Evolutionary conservation across 2,329 filamentous ascomycete genomes (phyloP).

Genomic region (Aspergillus pseudoviridinutans): DNA sequence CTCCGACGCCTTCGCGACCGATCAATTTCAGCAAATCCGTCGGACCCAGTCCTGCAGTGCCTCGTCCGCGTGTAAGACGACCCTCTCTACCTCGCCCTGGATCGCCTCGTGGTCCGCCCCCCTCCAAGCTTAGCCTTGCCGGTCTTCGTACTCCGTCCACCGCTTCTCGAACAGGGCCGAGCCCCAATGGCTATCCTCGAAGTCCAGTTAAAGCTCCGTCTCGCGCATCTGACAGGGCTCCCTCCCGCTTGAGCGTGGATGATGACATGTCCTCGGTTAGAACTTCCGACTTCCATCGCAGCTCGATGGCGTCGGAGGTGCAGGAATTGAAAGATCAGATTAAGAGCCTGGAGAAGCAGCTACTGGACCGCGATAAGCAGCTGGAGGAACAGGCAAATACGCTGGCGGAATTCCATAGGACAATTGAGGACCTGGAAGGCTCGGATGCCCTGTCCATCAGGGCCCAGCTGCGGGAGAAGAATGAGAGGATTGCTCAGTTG

Average conservation of each 20-base stretch:
- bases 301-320: slow-evolving; percentile 24
- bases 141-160: slow-evolving; percentile 57
- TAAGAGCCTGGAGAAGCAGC: slow-evolving; percentile 64
- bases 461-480: slow-evolving; percentile 84
- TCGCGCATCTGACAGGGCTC: slow-evolving; percentile 35
- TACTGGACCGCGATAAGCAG: slow-evolving; percentile 81
- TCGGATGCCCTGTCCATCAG: slow-evolving; percentile 74
- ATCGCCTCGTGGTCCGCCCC: slow-evolving; percentile 65
- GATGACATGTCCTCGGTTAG: slow-evolving; percentile 32
- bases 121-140: slow-evolving; percentile 51
- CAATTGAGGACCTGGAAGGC: slow-evolving; percentile 76
- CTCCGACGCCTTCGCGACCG: slow-evolving; percentile 64
- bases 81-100: slow-evolving; percentile 83
- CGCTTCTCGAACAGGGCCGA: slow-evolving; percentile 22
- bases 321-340: slow-evolving; percentile 64
- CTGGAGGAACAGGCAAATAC: slow-evolving; percentile 82
- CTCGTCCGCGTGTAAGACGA: slow-evolving; percentile 62
- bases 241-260: slow-evolving; percentile 38
- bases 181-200: slow-evolving; percentile 44
- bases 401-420: slow-evolving; percentile 84
- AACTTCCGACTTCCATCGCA: slow-evolving; percentile 28
- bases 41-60: slow-evolving; percentile 66
- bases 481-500: slow-evolving; percentile 90
- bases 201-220: slow-evolving; percentile 38
- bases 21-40: slow-evolving; percentile 87